phyloP scores from a whole-genome alignment of 2,329 filamentous ascomycete species.

The Colletotrichum sublineola region DNA sequence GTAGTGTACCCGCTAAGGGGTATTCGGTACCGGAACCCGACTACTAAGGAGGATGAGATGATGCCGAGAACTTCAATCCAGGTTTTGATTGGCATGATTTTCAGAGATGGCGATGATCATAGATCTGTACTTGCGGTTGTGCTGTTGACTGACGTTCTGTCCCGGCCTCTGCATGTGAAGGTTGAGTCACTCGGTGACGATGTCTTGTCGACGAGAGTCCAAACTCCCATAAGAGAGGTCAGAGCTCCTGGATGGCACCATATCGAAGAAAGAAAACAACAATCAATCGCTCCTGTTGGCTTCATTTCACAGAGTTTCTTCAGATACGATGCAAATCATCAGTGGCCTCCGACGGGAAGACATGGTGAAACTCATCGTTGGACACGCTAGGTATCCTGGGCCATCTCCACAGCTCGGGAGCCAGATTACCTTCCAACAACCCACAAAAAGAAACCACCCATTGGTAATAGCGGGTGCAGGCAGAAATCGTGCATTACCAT shows the following conservation, averaged over 20 bases:
- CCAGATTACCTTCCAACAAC: constrained; percentile 2
- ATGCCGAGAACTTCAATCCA: constrained; percentile 12
- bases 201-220: constrained; percentile 17
- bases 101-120: not conserved
- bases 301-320: constrained; percentile 18
- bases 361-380: constrained; percentile 40
- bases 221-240: constrained; percentile 8
- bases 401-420: constrained; percentile 24
- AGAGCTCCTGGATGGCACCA: constrained; percentile 10
- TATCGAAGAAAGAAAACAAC: not conserved
- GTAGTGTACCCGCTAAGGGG: constrained; percentile 5
- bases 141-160: not conserved
- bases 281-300: not conserved
- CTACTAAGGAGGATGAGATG: not conserved
- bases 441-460: not conserved
- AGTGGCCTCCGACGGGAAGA: constrained; percentile 31
- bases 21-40: not conserved
- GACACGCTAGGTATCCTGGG: constrained; percentile 13
- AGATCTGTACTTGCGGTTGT: constrained; percentile 1
- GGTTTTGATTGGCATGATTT: not conserved
- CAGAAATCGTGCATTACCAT: constrained; percentile 1
- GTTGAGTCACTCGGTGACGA: constrained; percentile 32
- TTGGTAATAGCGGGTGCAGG: not conserved
- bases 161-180: not conserved
- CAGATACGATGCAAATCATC: constrained; percentile 15